Percentiles rank a stretch among this genome's conserved stretches.
These are phyloP conservation scores for Amanita polypyramis DNA, from an alignment of 768 basidiomycete genomes.

Conservation along the genomic window DNA sequence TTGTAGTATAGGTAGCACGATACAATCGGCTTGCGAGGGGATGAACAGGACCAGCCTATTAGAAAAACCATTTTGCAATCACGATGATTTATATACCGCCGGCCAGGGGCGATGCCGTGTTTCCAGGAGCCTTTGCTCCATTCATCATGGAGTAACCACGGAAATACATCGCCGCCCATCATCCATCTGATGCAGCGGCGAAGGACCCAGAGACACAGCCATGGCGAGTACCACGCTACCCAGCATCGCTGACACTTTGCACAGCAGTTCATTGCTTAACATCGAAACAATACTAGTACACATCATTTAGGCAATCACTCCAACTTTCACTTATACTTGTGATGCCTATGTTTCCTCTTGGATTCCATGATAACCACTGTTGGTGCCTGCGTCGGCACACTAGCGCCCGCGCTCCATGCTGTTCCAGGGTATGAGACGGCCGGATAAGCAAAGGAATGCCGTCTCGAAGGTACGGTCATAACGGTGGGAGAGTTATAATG, in stretches of 20 bases:
- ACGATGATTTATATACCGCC: slow-evolving; percentile 23
- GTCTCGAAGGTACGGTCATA: not conserved
- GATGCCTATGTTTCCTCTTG: slow-evolving; percentile 21
- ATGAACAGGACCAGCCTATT: slow-evolving; percentile 40
- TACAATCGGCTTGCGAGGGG: slow-evolving; percentile 12
- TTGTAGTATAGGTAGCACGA: slow-evolving; percentile 21
- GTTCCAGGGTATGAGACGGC: slow-evolving; percentile 14
- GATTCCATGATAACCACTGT: slow-evolving; percentile 16
- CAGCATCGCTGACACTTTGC: too few relatives aligned
- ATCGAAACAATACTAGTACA: not conserved
- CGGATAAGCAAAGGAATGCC: not conserved
- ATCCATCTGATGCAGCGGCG: not conserved
- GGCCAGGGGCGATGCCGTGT: not conserved
- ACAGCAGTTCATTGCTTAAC: not conserved
- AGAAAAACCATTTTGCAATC: slow-evolving; percentile 6
- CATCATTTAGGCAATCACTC: not conserved
- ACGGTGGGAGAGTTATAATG: not conserved
- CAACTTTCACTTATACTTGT: slow-evolving; percentile 11
- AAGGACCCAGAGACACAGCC: not conserved
- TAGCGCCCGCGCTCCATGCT: slow-evolving; percentile 12
- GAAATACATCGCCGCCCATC: slow-evolving; percentile 1
- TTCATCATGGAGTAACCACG: not conserved
- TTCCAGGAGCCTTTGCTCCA: too few relatives aligned
- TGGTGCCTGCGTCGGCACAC: slow-evolving; percentile 10
- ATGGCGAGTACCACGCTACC: not conserved